Evolutionary conservation across 2,329 filamentous ascomycete species (phyloP).

Genomic region (Aureobasidium sp.): DNA sequence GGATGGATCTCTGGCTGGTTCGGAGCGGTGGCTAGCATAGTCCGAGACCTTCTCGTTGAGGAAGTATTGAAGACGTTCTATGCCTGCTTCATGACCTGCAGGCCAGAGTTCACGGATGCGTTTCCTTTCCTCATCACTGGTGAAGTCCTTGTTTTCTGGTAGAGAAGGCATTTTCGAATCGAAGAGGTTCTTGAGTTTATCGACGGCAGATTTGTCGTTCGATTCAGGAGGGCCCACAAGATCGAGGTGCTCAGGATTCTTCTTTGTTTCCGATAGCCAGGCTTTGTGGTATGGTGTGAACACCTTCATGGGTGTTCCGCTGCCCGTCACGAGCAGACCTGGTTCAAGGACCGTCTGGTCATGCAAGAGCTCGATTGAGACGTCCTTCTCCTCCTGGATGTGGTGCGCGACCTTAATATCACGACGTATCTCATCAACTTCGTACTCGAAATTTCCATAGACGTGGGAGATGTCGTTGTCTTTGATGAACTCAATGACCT

Average conservation of each 20-base stretch:
- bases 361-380: constrained; percentile 39
- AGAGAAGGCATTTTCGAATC: constrained; percentile 36
- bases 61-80: constrained; percentile 36
- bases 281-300: constrained; percentile 45
- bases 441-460: constrained; percentile 43
- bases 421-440: constrained; percentile 39
- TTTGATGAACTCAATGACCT: constrained; percentile 37
- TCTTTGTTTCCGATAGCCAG: constrained; percentile 40
- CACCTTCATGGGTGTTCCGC: constrained; percentile 43
- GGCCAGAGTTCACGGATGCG: constrained; percentile 40
- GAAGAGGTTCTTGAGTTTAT: constrained; percentile 52
- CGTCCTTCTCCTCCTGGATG: constrained; percentile 28
- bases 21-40: constrained; percentile 37
- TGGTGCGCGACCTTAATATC: constrained; percentile 39
- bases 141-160: constrained; percentile 36
- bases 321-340: constrained; percentile 35
- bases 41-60: constrained; percentile 28
- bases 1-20: constrained; percentile 37
- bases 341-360: constrained; percentile 45
- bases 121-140: constrained; percentile 32
- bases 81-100: constrained; percentile 37
- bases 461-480: constrained; percentile 41
- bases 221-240: constrained; percentile 34
- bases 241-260: constrained; percentile 38
- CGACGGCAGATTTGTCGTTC: constrained; percentile 39